These are phyloP conservation scores for Tolypocladium guangdongense DNA, from an alignment of 2,329 filamentous ascomycete genomes.

Conservation along the genomic window DNA sequence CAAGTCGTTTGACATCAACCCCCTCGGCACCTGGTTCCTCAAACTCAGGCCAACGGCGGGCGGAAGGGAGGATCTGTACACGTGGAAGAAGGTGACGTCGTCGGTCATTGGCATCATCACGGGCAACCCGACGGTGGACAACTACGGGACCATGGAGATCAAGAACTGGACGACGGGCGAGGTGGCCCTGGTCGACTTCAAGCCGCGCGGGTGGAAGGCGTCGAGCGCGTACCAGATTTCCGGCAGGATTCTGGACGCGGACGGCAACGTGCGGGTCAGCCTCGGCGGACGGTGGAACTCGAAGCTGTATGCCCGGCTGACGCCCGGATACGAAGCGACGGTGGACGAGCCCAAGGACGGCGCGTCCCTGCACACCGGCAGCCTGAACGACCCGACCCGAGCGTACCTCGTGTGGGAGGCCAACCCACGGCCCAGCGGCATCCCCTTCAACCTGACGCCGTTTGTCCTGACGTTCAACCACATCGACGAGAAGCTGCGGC, in stretches of 20 bases:
- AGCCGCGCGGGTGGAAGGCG: conserved; percentile 90
- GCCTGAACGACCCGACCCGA: conserved; percentile 54
- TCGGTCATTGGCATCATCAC: conserved; percentile 98
- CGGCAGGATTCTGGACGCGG: conserved; percentile 71
- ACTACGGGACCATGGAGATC: conserved; percentile 94
- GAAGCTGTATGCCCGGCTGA: conserved; percentile 87
- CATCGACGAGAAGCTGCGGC: conserved; percentile 67
- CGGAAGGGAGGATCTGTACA: conserved; percentile 78
- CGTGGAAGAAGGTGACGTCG: conserved; percentile 97
- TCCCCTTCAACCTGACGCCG: conserved; percentile 94
- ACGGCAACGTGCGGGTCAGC: conserved; percentile 75
- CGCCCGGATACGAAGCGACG: conserved; percentile 75
- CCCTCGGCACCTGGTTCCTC: conserved; percentile 93
- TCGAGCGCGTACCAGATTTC: conserved; percentile 80
- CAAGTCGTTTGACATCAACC: conserved; percentile 94
- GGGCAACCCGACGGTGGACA: conserved; percentile 91
- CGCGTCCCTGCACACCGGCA: conserved; percentile 32
- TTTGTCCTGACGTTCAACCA: conserved; percentile 94
- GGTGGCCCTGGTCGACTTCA: conserved; percentile 83
- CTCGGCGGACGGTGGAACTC: conserved; percentile 96
- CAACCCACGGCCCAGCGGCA: conserved; percentile 65
- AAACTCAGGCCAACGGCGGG: conserved; percentile 66
- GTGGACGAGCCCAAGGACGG: conserved; percentile 45
- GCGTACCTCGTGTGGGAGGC: conserved; percentile 92
- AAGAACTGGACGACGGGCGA: conserved; percentile 97